Conservation (phyloP, 352 stramenopile genomes). For the Pythium vanterpoolii region DNA sequence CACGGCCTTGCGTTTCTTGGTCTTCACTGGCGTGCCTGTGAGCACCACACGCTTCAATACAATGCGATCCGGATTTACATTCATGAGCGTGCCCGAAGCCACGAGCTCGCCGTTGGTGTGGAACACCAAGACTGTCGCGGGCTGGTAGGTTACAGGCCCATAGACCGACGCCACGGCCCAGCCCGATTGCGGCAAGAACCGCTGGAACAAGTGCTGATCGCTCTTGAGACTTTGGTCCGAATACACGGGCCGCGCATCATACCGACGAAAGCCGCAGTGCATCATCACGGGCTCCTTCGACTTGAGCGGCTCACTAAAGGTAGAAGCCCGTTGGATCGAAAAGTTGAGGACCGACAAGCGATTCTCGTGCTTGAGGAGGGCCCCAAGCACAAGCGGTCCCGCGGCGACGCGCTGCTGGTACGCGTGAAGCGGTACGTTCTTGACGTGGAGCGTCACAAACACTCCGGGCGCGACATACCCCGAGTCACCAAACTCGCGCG, state of each 20-base stretch:
- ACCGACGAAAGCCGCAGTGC: constrained; percentile 96
- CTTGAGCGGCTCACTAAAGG: constrained; percentile 90
- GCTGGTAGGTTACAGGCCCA: constrained; percentile 95
- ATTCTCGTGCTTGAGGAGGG: constrained; percentile 96
- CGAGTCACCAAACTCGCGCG: constrained; percentile 57
- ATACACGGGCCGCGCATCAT: constrained; percentile 92
- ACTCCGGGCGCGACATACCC: constrained; percentile 92
- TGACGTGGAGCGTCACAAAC: constrained; percentile 90
- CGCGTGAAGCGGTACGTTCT: constrained; percentile 55
- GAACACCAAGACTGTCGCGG: constrained; percentile 95
- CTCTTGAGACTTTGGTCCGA: constrained; percentile 98
- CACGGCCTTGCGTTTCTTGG: constrained; percentile 98
- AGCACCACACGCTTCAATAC: constrained; percentile 98
- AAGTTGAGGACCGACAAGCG: constrained; percentile 98
- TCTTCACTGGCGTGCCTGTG: constrained; percentile 97
- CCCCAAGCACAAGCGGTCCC: constrained; percentile 69
- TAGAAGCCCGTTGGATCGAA: constrained; percentile 83
- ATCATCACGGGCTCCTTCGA: constrained; percentile 96
- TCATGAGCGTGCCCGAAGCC: constrained; percentile 93
- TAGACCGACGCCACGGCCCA: constrained; percentile 91
- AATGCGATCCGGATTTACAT: constrained; percentile 97
- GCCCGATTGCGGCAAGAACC: constrained; percentile 91
- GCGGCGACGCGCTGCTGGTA: constrained; percentile 53
- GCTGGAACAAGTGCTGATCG: constrained; percentile 99
- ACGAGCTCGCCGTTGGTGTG: constrained; percentile 86